Percentiles rank a stretch among this genome's conserved stretches.
Conservation (phyloP, 495 filamentous ascomycete species). For the Penicillium fimorum region DNA sequence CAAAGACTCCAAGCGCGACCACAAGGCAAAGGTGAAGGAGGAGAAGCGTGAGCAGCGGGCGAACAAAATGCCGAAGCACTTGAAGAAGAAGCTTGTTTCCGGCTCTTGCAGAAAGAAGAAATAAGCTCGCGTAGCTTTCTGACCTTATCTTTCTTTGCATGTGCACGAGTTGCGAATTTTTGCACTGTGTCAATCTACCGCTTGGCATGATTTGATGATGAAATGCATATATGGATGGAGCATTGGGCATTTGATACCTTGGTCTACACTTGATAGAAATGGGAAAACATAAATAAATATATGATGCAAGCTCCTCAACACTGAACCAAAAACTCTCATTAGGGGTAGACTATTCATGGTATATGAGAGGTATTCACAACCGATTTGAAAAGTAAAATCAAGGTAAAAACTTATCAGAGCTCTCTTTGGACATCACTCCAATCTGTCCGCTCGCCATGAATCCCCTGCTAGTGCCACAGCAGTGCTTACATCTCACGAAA, state of each 20-base stretch:
- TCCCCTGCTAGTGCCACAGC: constrained; percentile 2
- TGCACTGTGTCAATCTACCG: constrained; percentile 8
- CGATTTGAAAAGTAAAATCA: not conserved
- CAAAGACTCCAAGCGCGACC: constrained; percentile 83
- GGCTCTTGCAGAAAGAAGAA: constrained; percentile 48
- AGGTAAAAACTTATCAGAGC: constrained; percentile 44
- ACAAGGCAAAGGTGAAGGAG: constrained; percentile 90
- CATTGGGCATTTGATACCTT: constrained; percentile 37
- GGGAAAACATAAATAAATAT: constrained; percentile 12
- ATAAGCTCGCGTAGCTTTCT: constrained; percentile 18
- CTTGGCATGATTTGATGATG: constrained; percentile 34
- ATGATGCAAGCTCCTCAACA: not conserved
- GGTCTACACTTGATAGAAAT: constrained; percentile 23
- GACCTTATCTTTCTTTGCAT: constrained; percentile 17
- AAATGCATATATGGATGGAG: constrained; percentile 35
- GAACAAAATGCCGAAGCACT: constrained; percentile 91
- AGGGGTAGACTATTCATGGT: not conserved
- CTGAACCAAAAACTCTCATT: not conserved
- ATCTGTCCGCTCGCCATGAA: constrained; percentile 13
- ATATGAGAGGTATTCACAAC: not conserved
- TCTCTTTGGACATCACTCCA: constrained; percentile 49
- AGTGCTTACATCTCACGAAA: constrained; percentile 34
- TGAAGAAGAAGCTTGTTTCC: constrained; percentile 67
- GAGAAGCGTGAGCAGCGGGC: constrained; percentile 88
- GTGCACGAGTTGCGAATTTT: constrained; percentile 16